Evolutionary conservation across 129 eudicot species (phyloP).

Genomic region (Arctium lappa): DNA sequence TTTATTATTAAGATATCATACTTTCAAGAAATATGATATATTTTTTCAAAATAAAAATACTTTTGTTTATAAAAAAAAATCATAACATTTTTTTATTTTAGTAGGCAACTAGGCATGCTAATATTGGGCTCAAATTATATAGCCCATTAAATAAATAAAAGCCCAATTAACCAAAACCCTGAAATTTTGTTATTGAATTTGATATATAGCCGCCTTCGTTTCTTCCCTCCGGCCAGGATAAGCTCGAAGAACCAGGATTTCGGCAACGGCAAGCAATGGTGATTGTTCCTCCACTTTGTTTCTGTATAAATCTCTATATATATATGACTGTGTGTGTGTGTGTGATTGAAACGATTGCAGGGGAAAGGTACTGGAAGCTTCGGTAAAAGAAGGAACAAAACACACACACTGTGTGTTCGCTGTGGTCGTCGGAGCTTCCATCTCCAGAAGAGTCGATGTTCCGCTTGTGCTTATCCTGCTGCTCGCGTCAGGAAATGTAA

Average conservation of each 20-base stretch:
- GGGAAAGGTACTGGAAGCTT: conserved; percentile 75
- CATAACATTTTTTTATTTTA: too few species aligned
- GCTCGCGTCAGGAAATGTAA: conserved; percentile 65
- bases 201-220: conserved; percentile 21
- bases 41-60: too few species aligned
- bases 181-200: neutral
- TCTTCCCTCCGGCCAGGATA: conserved; percentile 11
- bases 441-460: conserved; percentile 68
- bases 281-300: neutral
- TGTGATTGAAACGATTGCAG: conserved; percentile 25
- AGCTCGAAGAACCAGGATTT: conserved; percentile 25
- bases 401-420: conserved; percentile 72
- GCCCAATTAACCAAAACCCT: conserved; percentile 23
- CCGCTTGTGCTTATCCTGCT: conserved; percentile 74
- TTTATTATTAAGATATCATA: too few species aligned
- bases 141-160: neutral
- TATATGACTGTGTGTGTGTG: neutral
- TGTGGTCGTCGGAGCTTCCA: conserved; percentile 82
- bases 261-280: conserved; percentile 41
- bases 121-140: neutral
- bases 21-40: too few species aligned
- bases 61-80: too few species aligned
- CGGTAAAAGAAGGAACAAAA: conserved; percentile 75
- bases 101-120: neutral
- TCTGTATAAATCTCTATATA: neutral